Conservation (phyloP, 2,329 filamentous ascomycete species). For the Chrysosporium keratinophilum region DNA sequence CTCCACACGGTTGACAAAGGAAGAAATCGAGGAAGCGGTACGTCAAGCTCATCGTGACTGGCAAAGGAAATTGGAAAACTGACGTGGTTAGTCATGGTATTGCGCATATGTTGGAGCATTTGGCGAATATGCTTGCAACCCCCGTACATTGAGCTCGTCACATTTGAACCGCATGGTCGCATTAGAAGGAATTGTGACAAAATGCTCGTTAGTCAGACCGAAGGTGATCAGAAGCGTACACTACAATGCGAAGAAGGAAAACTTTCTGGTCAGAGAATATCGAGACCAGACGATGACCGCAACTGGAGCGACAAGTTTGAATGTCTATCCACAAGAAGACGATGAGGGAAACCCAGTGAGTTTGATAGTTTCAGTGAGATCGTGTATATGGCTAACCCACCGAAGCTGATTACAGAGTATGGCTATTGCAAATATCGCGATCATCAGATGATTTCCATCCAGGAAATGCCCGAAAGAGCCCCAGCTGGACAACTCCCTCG, state of each 20-base stretch:
- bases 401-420: constrained; percentile 75
- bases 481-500: constrained; percentile 90
- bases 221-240: constrained; percentile 99
- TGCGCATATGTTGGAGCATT: constrained; percentile 97
- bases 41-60: constrained; percentile 14
- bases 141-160: constrained; percentile 75
- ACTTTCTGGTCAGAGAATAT: constrained; percentile 84
- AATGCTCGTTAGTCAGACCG: constrained; percentile 86
- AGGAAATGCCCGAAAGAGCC: constrained; percentile 96
- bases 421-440: constrained; percentile 92
- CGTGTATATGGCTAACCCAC: constrained; percentile 3
- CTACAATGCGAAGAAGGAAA: constrained; percentile 77
- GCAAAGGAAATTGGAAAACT: background rate
- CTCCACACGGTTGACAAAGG: constrained; percentile 48
- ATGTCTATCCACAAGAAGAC: constrained; percentile 89
- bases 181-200: constrained; percentile 92
- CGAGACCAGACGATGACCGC: constrained; percentile 92
- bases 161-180: constrained; percentile 96
- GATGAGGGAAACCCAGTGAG: constrained; percentile 73
- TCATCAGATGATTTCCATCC: constrained; percentile 94
- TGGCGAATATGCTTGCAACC: constrained; percentile 88
- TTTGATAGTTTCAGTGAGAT: constrained; percentile 3
- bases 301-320: constrained; percentile 75
- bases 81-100: constrained; percentile 52
- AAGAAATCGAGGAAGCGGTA: constrained; percentile 64